Evolutionary conservation across 345 rosid species (phyloP), one percentile per base, ranked within the genome.

Genomic region (Lumnitzera littorea): DNA sequence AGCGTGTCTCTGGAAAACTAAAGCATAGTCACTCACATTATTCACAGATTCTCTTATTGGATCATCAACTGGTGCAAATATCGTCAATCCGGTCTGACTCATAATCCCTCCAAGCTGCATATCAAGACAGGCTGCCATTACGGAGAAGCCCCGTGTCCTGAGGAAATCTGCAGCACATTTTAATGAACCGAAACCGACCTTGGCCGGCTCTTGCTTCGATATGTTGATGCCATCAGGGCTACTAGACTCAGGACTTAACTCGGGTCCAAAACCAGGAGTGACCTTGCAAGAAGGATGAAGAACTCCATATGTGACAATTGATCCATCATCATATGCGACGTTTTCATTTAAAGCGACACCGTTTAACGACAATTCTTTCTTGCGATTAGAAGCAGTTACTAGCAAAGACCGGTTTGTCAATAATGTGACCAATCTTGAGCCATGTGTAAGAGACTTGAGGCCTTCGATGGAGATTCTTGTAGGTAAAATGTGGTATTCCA

Each of bases 51-150:
- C 43, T 36, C 43, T 36, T 9, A 36, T 9, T 36, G 43, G 3
- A 36, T 36, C 10, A 36, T 36, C 43, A 36, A 36, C 43, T 36
- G 43, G 43, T 36, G 43, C 43, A 7, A 36, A 36, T 36, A 36
- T 36, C 10, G 43, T 36, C 43, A 36, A 36, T 36, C 43, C 43
- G 3, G 76, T 62, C 36, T 55, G 68, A 62, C 58, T 64, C 4
- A 23, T 58, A 13, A 66, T 63, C 24, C 56, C 61, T 7, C 51
- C 65, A 1, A 75, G 51, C 53, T 81, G 85, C 41, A 73, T 24
- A 68, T 73, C 82, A 27, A 75, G 85, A 72, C 72, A 75, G 11
- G 74, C 66, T 3, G 74, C 75, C 74, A 75, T 70, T 12, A 73
- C 63, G 12, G 74, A 65, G 46, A 62, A 75, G 2, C 82, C 80